Conservation (phyloP, 768 basidiomycete species). For the Leccinellum albellum region DNA sequence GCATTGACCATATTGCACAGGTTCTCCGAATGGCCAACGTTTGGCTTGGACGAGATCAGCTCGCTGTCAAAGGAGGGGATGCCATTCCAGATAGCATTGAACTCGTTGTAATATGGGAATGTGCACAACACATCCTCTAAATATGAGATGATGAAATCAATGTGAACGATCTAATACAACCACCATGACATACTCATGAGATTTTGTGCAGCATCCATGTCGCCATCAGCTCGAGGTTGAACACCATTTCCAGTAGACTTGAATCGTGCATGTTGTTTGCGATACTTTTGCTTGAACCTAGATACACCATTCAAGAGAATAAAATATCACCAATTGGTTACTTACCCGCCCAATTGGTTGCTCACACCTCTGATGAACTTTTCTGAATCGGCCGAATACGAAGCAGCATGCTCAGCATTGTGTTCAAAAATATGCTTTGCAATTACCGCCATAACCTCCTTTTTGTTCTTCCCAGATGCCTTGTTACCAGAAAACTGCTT, state of each 20-base stretch:
- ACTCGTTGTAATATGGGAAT: constrained; percentile 2
- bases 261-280: not conserved
- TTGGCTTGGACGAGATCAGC: not conserved
- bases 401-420: not conserved
- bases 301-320: not conserved
- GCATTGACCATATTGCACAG: not conserved
- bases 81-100: not conserved
- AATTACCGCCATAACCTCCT: not conserved
- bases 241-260: not conserved
- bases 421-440: not conserved
- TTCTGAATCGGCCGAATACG: not conserved
- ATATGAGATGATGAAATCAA: not conserved
- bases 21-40: not conserved
- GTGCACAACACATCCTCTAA: not conserved
- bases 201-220: not conserved
- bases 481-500: not conserved
- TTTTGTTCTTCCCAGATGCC: not conserved
- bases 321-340: not conserved
- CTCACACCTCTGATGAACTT: not conserved
- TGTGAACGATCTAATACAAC: not conserved
- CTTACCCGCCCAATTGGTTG: not conserved
- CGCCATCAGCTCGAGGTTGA: not conserved
- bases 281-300: not conserved
- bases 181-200: not conserved
- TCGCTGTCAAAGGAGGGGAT: not conserved